Conservation (phyloP, 805 yeast species). For the Monosporozyma yasuniensis region DNA sequence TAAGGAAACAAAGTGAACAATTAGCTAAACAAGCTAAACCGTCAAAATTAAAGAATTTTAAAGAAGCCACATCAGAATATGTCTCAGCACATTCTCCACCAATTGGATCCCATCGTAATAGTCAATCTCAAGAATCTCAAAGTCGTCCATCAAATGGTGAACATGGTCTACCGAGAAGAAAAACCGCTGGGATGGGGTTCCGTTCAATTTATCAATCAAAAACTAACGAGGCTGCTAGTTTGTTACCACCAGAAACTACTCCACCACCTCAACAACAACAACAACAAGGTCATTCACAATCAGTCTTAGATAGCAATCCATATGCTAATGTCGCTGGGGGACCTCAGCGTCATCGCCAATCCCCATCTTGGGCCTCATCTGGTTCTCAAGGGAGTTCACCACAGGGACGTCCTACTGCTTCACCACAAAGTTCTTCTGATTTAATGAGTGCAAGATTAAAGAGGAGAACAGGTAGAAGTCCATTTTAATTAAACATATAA, state of each 20-base stretch:
- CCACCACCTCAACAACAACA: neutral
- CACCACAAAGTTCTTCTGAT: slow-evolving; percentile 12
- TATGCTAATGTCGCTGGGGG: neutral
- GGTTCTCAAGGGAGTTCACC: neutral
- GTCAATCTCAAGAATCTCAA: neutral
- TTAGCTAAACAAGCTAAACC: slow-evolving; percentile 6
- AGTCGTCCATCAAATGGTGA: neutral
- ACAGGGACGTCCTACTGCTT: neutral
- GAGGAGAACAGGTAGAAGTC: slow-evolving; percentile 13
- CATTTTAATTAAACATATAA: slow-evolving; percentile 1
- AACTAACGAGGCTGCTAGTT: neutral
- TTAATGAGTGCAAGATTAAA: slow-evolving; percentile 27
- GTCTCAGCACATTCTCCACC: slow-evolving; percentile 3
- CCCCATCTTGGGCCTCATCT: neutral
- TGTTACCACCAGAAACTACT: neutral
- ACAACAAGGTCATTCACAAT: neutral
- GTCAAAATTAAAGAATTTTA: neutral
- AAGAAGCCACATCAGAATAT: neutral
- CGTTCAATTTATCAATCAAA: slow-evolving; percentile 15
- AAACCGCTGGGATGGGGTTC: slow-evolving; percentile 20
- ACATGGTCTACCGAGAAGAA: slow-evolving; percentile 1
- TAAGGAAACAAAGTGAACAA: slow-evolving; percentile 21
- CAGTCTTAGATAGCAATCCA: neutral
- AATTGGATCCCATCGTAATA: neutral
- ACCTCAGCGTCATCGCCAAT: neutral